Base-by-base conservation (phyloP, 495 filamentous ascomycete species). In the Neurospora sp. region DNA sequence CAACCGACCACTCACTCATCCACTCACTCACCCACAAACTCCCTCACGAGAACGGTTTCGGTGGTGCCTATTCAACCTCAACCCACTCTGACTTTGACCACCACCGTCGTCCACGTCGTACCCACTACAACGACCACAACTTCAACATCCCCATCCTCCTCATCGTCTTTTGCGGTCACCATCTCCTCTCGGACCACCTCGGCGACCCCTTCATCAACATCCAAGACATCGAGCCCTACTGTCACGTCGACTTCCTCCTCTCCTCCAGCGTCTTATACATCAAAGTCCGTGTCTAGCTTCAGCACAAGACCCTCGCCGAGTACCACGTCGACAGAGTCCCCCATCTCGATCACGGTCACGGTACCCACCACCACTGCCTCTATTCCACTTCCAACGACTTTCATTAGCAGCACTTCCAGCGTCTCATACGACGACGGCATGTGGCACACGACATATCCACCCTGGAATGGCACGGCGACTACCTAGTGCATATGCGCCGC, bases 391-490 rank as follows among this genome's bases (percentile, higher is more conserved):
- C 71, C 44, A 37, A 74, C 76, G 10, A 23, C 27, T 6, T 69
- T 71, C 12, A 72, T 9, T 59, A 73, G 42, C 54, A 71, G 38
- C 69, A 74, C 27, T 39, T 77, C 73, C 20, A 79, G 40, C 59
- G 76, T 69, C 18, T 70, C 74, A 23, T 77, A 81, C 27, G 79
- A 82, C 41, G 72, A 82, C 39, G 81, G 82, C 31, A 75, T 71
- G 14, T 83, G 81, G 83, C 82, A 84, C 73, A 82, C 83, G 27
- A 75, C 80, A 10, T 84, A 84, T 70, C 80, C 80, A 39, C 42
- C 80, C 8, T 83, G 83, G 83, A 84, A 83, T 54, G 78, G 77
- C 16, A 84, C 81, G 12, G 76, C 54, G 54, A 62, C 27, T 62
- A 44, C 20, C 62, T 79, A 23, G 27, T 18, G 54, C 54, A 62